These are phyloP conservation scores for Casuarina cunninghamiana DNA, from an alignment of 306 rosid species.

Conservation along the genomic window DNA sequence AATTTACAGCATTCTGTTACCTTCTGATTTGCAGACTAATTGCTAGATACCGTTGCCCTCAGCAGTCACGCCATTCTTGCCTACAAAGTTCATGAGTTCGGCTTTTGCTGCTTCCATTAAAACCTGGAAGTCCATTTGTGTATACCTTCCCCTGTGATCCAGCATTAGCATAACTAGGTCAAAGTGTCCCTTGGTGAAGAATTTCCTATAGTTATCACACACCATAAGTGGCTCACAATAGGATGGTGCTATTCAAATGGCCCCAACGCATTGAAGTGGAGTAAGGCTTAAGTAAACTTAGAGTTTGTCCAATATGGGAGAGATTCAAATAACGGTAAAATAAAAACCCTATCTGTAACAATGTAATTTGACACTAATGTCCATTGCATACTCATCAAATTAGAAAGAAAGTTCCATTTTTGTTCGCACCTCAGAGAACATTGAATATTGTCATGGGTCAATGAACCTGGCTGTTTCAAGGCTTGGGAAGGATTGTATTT, in stretches of 20 bases:
- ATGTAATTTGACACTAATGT: background rate
- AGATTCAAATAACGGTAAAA: background rate
- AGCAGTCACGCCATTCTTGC: constrained; percentile 49
- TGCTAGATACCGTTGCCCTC: constrained; percentile 18
- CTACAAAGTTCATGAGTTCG: constrained; percentile 57
- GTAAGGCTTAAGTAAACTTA: background rate
- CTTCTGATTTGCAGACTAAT: constrained; percentile 12
- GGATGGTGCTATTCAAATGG: background rate
- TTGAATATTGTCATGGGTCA: background rate
- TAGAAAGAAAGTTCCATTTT: background rate
- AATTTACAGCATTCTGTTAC: constrained; percentile 13
- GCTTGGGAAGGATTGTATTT: background rate
- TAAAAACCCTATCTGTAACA: background rate
- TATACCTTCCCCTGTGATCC: constrained; percentile 87
- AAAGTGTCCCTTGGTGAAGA: background rate
- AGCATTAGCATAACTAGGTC: constrained; percentile 35
- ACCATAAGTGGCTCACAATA: background rate
- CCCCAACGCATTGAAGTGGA: background rate
- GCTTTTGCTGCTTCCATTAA: constrained; percentile 85
- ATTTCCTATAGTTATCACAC: background rate
- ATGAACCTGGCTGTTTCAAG: background rate
- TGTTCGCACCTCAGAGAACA: background rate
- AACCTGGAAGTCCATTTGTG: constrained; percentile 51
- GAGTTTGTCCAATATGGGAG: background rate
- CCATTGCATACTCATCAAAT: background rate